Conservation (phyloP, 1,139 yeast species). For the Debaryomyces singareniensis region DNA sequence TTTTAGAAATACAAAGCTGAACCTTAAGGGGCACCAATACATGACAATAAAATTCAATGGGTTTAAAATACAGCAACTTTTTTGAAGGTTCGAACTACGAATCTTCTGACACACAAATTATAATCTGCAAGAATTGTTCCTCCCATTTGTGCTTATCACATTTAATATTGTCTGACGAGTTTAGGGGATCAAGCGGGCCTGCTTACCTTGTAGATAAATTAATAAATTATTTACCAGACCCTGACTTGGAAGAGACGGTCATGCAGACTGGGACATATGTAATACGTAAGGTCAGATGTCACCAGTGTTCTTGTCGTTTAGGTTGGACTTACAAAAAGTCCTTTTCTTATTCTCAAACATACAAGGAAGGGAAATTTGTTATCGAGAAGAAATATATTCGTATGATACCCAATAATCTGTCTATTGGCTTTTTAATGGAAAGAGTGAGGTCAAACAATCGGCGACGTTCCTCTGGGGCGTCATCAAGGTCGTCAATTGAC, state of each 20-base stretch:
- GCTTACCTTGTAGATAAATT: conserved; percentile 47
- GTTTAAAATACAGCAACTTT: conserved; percentile 32
- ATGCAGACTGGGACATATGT: conserved; percentile 72
- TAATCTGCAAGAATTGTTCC: conserved; percentile 47
- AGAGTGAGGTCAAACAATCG: conserved; percentile 23
- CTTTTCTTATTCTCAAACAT: conserved; percentile 47
- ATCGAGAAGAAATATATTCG: conserved; percentile 44
- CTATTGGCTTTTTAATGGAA: conserved; percentile 20
- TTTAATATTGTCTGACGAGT: conserved; percentile 43
- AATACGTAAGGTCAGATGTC: conserved; percentile 60
- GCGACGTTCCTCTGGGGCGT: conserved; percentile 20
- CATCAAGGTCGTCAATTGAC: neutral
- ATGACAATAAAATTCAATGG: too few relatives aligned
- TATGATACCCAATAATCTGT: conserved; percentile 20
- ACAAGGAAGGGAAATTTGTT: conserved; percentile 76
- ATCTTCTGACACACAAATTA: conserved; percentile 31
- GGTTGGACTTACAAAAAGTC: conserved; percentile 81
- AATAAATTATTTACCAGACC: conserved; percentile 34
- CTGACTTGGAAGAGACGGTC: conserved; percentile 25
- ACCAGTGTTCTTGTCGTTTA: conserved; percentile 52
- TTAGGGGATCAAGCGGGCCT: conserved; percentile 46
- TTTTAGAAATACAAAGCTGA: too few relatives aligned
- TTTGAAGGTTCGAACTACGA: conserved; percentile 31
- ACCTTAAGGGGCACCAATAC: too few relatives aligned
- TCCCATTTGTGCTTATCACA: conserved; percentile 45